Percentiles rank a stretch among this genome's conserved stretches.
phyloP scores from a whole-genome alignment of 2,329 filamentous ascomycete species.

The Alternaria burnsii region DNA sequence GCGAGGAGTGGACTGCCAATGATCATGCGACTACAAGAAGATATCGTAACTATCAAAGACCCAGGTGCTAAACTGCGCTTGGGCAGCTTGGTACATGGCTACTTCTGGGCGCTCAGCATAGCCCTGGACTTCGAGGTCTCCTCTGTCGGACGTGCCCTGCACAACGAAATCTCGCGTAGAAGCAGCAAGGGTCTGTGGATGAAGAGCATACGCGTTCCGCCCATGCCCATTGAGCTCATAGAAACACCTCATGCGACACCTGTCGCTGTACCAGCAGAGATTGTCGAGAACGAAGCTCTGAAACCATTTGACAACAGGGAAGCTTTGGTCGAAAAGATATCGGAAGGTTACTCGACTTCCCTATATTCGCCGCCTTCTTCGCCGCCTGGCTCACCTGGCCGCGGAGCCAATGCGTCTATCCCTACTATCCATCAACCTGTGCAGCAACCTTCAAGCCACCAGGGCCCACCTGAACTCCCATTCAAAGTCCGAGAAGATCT shows the following conservation, averaged over 20 bases:
- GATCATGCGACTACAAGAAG: constrained; percentile 87
- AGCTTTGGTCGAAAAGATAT: constrained; percentile 77
- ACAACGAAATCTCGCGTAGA: constrained; percentile 78
- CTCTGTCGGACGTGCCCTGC: constrained; percentile 73
- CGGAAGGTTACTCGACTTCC: constrained; percentile 72
- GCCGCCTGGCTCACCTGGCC: constrained; percentile 73
- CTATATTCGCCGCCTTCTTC: constrained; percentile 72
- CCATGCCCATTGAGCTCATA: constrained; percentile 70
- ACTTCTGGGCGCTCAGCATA: constrained; percentile 81
- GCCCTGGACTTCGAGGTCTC: constrained; percentile 79
- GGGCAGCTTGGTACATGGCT: constrained; percentile 86
- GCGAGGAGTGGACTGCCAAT: constrained; percentile 82
- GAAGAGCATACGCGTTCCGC: constrained; percentile 74
- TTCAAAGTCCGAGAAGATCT: constrained; percentile 75
- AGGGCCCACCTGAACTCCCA: constrained; percentile 64
- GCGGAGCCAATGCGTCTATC: constrained; percentile 64
- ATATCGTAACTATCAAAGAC: constrained; percentile 72
- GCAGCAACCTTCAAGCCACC: constrained; percentile 35
- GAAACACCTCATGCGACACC: constrained; percentile 39
- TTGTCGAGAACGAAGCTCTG: constrained; percentile 54
- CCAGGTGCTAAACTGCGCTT: constrained; percentile 78
- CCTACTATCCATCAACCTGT: constrained; percentile 50
- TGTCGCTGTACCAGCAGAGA: constrained; percentile 32
- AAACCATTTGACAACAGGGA: constrained; percentile 78
- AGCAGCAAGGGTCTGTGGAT: constrained; percentile 82